A percentile compares a stretch with the other conserved stretches of the same genome.
Conservation (phyloP, 2,329 filamentous ascomycete species). For the Colletotrichum sublineola region DNA sequence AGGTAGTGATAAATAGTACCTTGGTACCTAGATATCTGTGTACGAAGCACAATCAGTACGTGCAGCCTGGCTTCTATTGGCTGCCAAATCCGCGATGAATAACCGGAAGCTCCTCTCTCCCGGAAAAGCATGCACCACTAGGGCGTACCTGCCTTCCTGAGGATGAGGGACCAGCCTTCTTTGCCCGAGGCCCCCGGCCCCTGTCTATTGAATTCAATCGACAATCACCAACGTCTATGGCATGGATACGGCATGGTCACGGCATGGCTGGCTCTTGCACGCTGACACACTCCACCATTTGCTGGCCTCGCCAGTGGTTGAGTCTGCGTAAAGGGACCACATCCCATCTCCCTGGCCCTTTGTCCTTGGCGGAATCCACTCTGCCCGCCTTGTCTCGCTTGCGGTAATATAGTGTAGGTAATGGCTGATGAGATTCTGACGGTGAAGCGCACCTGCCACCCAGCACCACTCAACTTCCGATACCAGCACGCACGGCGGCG, state of each 20-base stretch:
- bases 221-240: neutral
- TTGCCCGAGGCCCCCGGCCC: constrained; percentile 7
- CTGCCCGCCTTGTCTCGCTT: constrained; percentile 13
- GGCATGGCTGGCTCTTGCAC: constrained; percentile 4
- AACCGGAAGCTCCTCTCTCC: neutral
- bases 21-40: too few species aligned
- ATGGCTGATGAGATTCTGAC: constrained; percentile 7
- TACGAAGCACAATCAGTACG: too few species aligned
- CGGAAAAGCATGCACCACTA: neutral
- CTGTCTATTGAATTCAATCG: constrained; percentile 18
- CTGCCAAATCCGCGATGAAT: neutral
- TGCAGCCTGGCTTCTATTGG: neutral
- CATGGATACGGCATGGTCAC: neutral
- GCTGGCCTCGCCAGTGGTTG: constrained; percentile 22
- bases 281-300: constrained; percentile 20
- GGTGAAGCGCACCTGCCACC: neutral
- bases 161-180: neutral
- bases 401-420: constrained; percentile 2
- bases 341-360: neutral
- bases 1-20: too few species aligned
- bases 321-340: constrained; percentile 19
- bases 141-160: too few species aligned
- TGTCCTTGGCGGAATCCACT: constrained; percentile 9
- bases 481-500: neutral
- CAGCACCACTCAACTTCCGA: neutral